Percentiles rank a stretch among this genome's conserved stretches.
Evolutionary conservation across 1,284 basidiomycete genomes (phyloP).

Genomic region (Golubevia sp.): DNA sequence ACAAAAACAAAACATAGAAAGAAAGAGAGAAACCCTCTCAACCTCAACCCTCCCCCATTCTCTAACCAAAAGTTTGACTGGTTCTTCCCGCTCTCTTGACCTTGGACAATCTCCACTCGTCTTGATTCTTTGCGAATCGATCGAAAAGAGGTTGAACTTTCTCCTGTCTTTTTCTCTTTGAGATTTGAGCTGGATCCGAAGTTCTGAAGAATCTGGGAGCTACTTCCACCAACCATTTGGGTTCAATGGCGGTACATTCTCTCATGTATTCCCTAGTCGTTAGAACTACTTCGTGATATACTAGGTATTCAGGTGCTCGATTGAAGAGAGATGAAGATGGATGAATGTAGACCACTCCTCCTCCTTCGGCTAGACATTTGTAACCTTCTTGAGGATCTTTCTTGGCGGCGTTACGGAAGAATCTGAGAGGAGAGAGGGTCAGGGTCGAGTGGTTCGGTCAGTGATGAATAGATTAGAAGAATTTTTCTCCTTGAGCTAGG

Average conservation of each 20-base stretch:
- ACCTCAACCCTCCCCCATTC: too few species aligned
- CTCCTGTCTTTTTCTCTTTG: slow-evolving; percentile 93
- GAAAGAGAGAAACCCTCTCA: slow-evolving; percentile 1
- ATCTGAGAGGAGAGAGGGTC: slow-evolving; percentile 8
- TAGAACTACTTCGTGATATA: slow-evolving; percentile 77
- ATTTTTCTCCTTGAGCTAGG: not conserved
- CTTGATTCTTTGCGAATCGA: slow-evolving; percentile 64
- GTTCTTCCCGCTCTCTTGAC: slow-evolving; percentile 17
- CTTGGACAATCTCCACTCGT: slow-evolving; percentile 22
- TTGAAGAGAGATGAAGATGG: slow-evolving; percentile 97
- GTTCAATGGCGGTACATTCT: slow-evolving; percentile 93
- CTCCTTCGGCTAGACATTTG: slow-evolving; percentile 92
- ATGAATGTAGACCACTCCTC: slow-evolving; percentile 90
- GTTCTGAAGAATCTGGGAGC: slow-evolving; percentile 98
- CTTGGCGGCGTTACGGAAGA: slow-evolving; percentile 66
- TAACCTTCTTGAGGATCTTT: slow-evolving; percentile 73
- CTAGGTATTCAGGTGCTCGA: slow-evolving; percentile 76
- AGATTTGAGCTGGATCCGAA: slow-evolving; percentile 92
- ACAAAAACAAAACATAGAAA: too few species aligned
- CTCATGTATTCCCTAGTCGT: slow-evolving; percentile 87
- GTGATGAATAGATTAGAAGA: too few species aligned
- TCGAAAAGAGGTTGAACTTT: slow-evolving; percentile 92
- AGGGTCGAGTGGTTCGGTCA: too few species aligned
- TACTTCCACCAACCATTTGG: slow-evolving; percentile 97
- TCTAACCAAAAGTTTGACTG: slow-evolving; percentile 21